These are phyloP conservation scores for Fragaria iinumae DNA, from an alignment of 306 rosid genomes.

Conservation along the genomic window DNA sequence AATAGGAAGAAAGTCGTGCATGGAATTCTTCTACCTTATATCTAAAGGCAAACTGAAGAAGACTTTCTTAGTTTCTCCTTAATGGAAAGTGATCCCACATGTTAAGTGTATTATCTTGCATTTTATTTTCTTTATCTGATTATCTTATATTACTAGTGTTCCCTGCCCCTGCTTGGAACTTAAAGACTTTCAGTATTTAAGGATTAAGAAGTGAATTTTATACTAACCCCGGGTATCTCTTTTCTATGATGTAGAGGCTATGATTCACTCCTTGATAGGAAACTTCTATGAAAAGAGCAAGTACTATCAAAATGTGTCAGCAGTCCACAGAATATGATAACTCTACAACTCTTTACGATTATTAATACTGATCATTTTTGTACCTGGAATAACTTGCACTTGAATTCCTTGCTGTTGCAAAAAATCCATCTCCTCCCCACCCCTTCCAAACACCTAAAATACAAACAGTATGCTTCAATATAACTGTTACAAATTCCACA, in stretches of 20 bases:
- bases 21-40: not conserved
- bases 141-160: not conserved
- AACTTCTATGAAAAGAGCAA: not conserved
- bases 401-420: slow-evolving; percentile 86
- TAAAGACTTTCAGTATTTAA: not conserved
- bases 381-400: slow-evolving; percentile 96
- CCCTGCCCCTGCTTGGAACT: not conserved
- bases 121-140: not conserved
- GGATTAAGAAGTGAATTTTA: not conserved
- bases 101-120: not conserved
- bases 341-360: not conserved
- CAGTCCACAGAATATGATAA: not conserved
- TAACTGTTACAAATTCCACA: not conserved
- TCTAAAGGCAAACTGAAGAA: not conserved
- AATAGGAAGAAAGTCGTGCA: not conserved
- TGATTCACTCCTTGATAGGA: not conserved
- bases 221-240: too few species aligned
- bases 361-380: not conserved
- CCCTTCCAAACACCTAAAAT: slow-evolving; percentile 93
- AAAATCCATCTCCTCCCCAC: slow-evolving; percentile 99
- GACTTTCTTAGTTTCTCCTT: not conserved
- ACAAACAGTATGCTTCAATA: slow-evolving; percentile 4
- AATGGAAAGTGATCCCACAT: not conserved
- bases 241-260: not conserved
- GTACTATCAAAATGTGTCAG: not conserved